Conservation (phyloP, 352 stramenopile genomes). For the Phytophthora constricta region DNA sequence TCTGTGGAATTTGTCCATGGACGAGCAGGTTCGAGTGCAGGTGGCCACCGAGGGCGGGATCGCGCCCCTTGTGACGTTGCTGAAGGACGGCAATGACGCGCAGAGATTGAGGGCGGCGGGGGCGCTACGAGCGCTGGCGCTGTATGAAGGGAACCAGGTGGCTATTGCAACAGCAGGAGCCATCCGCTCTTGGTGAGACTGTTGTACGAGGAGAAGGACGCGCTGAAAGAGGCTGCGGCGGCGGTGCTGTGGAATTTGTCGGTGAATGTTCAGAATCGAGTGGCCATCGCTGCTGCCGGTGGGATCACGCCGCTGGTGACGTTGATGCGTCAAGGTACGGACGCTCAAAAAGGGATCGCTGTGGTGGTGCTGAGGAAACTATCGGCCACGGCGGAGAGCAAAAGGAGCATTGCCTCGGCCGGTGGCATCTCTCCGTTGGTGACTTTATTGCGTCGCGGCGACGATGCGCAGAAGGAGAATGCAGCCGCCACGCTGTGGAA, state of each 20-base stretch:
- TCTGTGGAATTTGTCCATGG: background rate
- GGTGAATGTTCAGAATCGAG: conserved; percentile 6
- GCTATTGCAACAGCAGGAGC: background rate
- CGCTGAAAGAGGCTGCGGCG: conserved; percentile 15
- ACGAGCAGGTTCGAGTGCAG: background rate
- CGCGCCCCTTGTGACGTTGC: background rate
- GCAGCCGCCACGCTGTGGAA: background rate
- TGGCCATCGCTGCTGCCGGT: conserved; percentile 1
- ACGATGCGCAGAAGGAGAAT: background rate
- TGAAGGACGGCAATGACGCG: background rate
- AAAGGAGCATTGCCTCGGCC: background rate
- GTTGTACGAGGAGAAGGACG: background rate
- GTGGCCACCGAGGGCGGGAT: background rate
- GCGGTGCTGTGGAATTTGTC: conserved; percentile 21
- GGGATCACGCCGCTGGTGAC: conserved; percentile 5
- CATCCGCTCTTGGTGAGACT: conserved; percentile 3
- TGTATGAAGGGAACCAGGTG: background rate
- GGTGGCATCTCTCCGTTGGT: background rate
- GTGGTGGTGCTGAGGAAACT: background rate
- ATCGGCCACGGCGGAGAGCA: background rate
- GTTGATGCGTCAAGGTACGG: background rate
- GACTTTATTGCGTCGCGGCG: background rate
- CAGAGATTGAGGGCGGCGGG: background rate
- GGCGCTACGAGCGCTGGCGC: background rate
- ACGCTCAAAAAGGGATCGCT: background rate